Evolutionary conservation across 2,329 filamentous ascomycete genomes (phyloP), one percentile per base, ranked within the genome.

Genomic region (Colletotrichum sp.): DNA sequence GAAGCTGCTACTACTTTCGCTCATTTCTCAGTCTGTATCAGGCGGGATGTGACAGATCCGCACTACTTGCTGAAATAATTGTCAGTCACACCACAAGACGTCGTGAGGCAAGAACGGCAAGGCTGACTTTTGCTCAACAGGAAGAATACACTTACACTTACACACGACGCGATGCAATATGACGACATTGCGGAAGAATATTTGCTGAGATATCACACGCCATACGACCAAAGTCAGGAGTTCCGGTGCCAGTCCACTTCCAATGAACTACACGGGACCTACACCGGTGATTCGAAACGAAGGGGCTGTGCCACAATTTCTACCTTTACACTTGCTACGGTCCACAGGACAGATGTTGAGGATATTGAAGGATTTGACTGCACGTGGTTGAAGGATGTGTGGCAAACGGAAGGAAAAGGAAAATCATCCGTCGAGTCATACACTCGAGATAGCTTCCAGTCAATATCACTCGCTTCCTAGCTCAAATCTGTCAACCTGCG

Each of bases 391-490:
- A 16, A 4, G 26, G 36, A 39, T 39, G 8, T 5, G 39, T 66
- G 39, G 63, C 63, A 15, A 52, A 5, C 1, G 15, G 16, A 4
- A 60, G 21, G 9, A n/a, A 12, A 18, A 28, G 28, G 44, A 2
- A 16, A 10, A 28, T 57, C 65, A 57, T 57, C 12, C 12, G 24
- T 3, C 32, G 6, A 32, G 16, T 30, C n/a, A 21, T 4, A 59
- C n/a, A 36, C 0, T 10, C 5, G 0, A 26, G 6, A 36, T 68
- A 57, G 30, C n/a, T 36, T 52, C 44, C 2, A 1, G 0, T 1
- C 18, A 30, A 39, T 15, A 26, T 39, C 66, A 44, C 34, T 57
- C 21, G 66, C 9, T 44, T 30, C 8, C 21, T 59, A 59, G 65
- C 30, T 9, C 8, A n/a, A n/a, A 3, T 6, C 49, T 15, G 8